Percentiles rank a stretch among this genome's conserved stretches.
Conservation (phyloP, 2,329 filamentous ascomycete species). For the Pezicula carpinea region DNA sequence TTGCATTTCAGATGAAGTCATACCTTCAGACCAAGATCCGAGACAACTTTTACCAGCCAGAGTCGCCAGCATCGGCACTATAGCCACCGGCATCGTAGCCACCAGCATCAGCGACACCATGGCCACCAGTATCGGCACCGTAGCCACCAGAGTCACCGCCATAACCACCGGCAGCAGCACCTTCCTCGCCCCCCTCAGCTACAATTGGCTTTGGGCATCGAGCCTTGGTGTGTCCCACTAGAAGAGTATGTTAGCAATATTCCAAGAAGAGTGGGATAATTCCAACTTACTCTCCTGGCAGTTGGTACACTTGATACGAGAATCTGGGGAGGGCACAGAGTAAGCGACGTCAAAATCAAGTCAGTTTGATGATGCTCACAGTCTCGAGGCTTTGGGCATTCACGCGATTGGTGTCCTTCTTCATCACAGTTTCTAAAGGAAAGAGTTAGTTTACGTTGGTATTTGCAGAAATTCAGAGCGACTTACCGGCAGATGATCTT, state of each 20-base stretch:
- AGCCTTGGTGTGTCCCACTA: slow-evolving; percentile 35
- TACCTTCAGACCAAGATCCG: background rate
- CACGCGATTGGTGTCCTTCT: slow-evolving; percentile 53
- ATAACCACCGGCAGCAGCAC: slow-evolving; percentile 20
- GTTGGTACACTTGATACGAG: slow-evolving; percentile 54
- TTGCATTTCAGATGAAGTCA: slow-evolving; percentile 48
- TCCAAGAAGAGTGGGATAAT: slow-evolving; percentile 1
- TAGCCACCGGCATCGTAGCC: background rate
- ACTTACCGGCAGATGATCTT: slow-evolving; percentile 23
- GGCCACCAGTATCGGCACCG: slow-evolving; percentile 9
- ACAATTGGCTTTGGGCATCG: slow-evolving; percentile 33
- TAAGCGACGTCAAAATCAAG: background rate
- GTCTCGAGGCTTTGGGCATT: slow-evolving; percentile 54
- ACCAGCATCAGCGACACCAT: slow-evolving; percentile 1
- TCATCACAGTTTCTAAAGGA: slow-evolving; percentile 61
- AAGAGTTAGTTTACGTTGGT: slow-evolving; percentile 8
- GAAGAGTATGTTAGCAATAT: slow-evolving; percentile 8
- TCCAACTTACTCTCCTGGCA: slow-evolving; percentile 39
- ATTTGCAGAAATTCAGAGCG: no score
- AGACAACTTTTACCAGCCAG: background rate
- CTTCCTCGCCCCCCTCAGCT: slow-evolving; percentile 12
- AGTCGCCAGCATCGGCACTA: background rate
- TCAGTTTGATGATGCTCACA: slow-evolving; percentile 32
- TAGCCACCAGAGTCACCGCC: slow-evolving; percentile 15
- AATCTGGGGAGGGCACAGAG: slow-evolving; percentile 31